phyloP scores from a whole-genome alignment of 768 basidiomycete genomes.

The Collybia sp. region DNA sequence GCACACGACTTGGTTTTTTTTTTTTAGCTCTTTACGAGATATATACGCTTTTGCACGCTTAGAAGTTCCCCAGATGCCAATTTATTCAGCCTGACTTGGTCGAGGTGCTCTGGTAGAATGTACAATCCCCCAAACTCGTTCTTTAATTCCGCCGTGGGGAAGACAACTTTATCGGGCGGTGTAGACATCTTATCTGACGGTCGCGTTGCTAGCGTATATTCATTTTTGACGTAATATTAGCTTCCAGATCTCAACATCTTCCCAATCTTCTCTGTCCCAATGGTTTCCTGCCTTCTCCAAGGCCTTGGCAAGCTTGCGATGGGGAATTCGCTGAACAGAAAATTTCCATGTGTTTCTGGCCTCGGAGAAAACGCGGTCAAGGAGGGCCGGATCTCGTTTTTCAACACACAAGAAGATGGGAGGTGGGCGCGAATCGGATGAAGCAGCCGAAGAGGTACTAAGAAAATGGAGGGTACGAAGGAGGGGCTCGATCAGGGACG shows the following conservation, averaged over 20 bases:
- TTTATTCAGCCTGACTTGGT: too few species aligned
- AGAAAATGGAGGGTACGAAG: constrained; percentile 61
- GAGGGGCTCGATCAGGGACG: constrained; percentile 60
- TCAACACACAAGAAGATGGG: constrained; percentile 67
- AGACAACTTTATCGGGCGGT: too few species aligned
- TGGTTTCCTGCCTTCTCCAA: constrained; percentile 50
- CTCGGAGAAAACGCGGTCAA: constrained; percentile 51
- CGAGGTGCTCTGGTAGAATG: too few species aligned
- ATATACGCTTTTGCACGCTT: too few species aligned
- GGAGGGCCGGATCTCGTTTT: constrained; percentile 65
- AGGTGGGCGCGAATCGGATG: constrained; percentile 27
- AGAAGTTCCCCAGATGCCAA: too few species aligned
- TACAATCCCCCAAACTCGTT: too few species aligned
- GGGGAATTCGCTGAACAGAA: constrained; percentile 50
- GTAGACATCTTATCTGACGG: not conserved
- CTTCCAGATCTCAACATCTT: constrained; percentile 79
- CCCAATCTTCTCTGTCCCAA: constrained; percentile 74
- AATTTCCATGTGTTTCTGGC: constrained; percentile 58
- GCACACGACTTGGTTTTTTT: too few species aligned
- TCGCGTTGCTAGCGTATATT: not conserved
- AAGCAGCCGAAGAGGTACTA: constrained; percentile 29
- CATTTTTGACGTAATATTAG: constrained; percentile 21
- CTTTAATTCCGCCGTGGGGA: too few species aligned
- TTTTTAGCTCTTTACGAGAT: too few species aligned
- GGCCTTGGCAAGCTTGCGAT: constrained; percentile 53